These are phyloP conservation scores for Musa schizocarpa DNA, from an alignment of 176 grass and related monocot species.

Conservation along the genomic window DNA sequence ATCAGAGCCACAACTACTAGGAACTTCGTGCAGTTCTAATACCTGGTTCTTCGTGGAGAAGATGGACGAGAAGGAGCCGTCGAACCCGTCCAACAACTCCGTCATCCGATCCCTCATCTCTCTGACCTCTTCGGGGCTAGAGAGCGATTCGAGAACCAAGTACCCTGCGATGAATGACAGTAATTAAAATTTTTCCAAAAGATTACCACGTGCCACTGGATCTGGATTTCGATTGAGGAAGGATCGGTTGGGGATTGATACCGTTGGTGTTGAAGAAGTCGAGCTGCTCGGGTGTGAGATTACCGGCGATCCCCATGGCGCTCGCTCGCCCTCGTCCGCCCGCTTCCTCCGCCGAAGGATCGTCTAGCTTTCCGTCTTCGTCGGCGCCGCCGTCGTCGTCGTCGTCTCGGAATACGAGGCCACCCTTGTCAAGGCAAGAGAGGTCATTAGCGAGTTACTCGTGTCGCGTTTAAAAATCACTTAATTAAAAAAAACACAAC, in stretches of 20 bases:
- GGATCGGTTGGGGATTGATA: slow-evolving; percentile 2
- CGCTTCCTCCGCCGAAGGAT: neutral
- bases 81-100: slow-evolving; percentile 54
- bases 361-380: neutral
- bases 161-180: slow-evolving; percentile 42
- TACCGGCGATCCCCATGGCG: slow-evolving; percentile 28
- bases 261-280: slow-evolving; percentile 60
- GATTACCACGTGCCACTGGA: neutral
- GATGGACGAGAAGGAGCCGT: slow-evolving; percentile 35
- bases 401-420: too few species aligned
- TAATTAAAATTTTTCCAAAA: slow-evolving; percentile 9
- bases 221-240: neutral
- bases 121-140: slow-evolving; percentile 43
- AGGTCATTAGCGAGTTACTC: too few species aligned
- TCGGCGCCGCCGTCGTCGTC: too few species aligned
- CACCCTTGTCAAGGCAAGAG: too few species aligned
- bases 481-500: too few species aligned
- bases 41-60: slow-evolving; percentile 95
- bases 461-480: too few species aligned
- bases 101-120: slow-evolving; percentile 70
- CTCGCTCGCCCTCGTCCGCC: neutral
- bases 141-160: slow-evolving; percentile 69
- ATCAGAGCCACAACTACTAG: neutral
- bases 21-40: neutral
- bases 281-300: slow-evolving; percentile 54